These are phyloP conservation scores for Sclerotinia trifoliorum DNA, from an alignment of 2,329 filamentous ascomycete species.

Conservation along the genomic window DNA sequence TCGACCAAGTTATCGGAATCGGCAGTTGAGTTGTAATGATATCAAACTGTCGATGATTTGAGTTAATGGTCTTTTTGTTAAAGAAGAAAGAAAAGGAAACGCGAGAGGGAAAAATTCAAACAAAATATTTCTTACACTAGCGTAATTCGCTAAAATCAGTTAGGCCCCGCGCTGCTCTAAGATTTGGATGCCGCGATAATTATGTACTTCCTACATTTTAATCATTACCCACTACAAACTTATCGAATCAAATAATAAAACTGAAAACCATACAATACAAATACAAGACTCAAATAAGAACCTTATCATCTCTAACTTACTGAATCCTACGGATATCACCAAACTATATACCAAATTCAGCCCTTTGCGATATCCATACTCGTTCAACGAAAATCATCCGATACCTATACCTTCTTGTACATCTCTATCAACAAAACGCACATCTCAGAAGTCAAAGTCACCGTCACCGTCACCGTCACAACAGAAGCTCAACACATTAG, in stretches of 20 bases:
- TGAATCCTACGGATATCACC: neutral
- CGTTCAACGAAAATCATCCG: conserved; percentile 6
- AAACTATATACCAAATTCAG: neutral
- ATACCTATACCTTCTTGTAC: neutral
- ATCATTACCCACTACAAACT: conserved; percentile 18
- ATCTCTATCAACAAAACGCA: conserved; percentile 17
- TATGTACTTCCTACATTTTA: conserved; percentile 1
- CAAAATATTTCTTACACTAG: conserved; percentile 20
- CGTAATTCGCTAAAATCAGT: conserved; percentile 22
- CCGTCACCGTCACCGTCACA: conserved; percentile 16
- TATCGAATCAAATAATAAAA: conserved; percentile 4
- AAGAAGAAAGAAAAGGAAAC: conserved; percentile 42
- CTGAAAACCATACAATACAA: conserved; percentile 6
- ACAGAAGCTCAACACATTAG: conserved; percentile 25
- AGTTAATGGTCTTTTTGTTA: conserved; percentile 65
- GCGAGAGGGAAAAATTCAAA: conserved; percentile 22
- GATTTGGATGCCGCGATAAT: conserved; percentile 10
- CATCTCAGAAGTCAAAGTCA: conserved; percentile 18
- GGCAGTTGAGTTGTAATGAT: conserved; percentile 58
- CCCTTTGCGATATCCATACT: conserved; percentile 12
- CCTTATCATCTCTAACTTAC: neutral
- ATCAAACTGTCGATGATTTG: conserved; percentile 70
- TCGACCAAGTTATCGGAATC: conserved; percentile 71
- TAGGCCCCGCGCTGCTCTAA: conserved; percentile 26
- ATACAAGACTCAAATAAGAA: neutral